A percentile compares a stretch with the other conserved stretches of the same genome.
Evolutionary conservation across 331 rosid genomes (phyloP).

Genomic region (Malus hybrid): DNA sequence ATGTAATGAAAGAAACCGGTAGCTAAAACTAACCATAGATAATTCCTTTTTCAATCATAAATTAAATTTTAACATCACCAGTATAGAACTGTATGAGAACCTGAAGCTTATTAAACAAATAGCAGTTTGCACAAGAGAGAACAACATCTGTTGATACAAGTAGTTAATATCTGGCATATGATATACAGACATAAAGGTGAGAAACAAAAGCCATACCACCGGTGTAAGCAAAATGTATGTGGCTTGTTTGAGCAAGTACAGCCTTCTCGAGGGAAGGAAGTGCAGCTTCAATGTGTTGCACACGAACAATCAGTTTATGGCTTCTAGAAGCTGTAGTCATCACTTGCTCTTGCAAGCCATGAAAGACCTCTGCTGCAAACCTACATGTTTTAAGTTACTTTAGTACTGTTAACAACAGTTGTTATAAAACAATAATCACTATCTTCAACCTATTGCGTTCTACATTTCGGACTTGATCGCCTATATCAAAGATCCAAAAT

Average conservation of each 20-base stretch:
- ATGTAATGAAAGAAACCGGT: neutral
- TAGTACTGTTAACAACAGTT: neutral
- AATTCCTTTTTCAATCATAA: neutral
- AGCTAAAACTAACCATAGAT: neutral
- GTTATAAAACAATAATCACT: neutral
- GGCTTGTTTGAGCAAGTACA: constrained; percentile 88
- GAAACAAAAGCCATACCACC: constrained; percentile 51
- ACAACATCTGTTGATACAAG: neutral
- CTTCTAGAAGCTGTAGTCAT: constrained; percentile 80
- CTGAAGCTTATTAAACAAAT: neutral
- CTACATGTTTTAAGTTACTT: constrained; percentile 33
- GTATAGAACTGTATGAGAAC: neutral
- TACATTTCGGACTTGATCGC: neutral
- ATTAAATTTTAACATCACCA: neutral
- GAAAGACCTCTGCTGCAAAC: constrained; percentile 93
- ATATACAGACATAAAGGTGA: neutral
- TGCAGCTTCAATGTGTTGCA: constrained; percentile 74
- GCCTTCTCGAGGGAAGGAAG: constrained; percentile 92
- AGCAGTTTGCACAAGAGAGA: neutral
- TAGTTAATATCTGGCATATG: neutral
- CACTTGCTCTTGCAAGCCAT: constrained; percentile 97
- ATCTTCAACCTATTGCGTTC: neutral
- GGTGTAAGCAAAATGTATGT: constrained; percentile 93
- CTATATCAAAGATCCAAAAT: neutral
- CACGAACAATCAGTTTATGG: constrained; percentile 71